Evolutionary conservation across 1,284 basidiomycete genomes (phyloP), one percentile per base, ranked within the genome.

Genomic region (Athelia sp.): DNA sequence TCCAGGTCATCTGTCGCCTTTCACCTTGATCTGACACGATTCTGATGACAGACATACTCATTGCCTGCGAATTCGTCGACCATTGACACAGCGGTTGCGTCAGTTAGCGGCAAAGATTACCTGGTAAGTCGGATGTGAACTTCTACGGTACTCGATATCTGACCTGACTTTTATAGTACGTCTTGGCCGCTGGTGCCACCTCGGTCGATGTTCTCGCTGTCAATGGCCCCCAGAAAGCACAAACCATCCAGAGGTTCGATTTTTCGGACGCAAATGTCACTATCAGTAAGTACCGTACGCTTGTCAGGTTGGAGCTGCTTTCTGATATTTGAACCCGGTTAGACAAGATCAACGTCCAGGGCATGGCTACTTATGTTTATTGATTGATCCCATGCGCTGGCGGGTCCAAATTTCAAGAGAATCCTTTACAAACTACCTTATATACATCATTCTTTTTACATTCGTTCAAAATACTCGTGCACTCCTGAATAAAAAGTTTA

Each of bases 81-180:
- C 22, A 72, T 78, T 43, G 76, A 79, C 58, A 71, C 69, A 47
- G 71, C 71, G 40, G 61, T 78, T 42, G 75, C 69, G 2, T 62
- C 68, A 2, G 57, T 78, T 46, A 64, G 65, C 26, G 60, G 61
- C n/a, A 71, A 71, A 15, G 76, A 78, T 75, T 78, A 49, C 43
- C 32, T 23, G n/a, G 13, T 24, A 17, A 19, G 19, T n/a, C 43
- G 4, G 15, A 15, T 43, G 18, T 34, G 14, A 36, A n/a, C 44
- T 9, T 17, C n/a, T 29, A n/a, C 36, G 24, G 31, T 32, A 6
- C 26, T 22, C 4, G 22, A 31, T 54, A n/a, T n/a, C n/a, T 2
- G 47, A 8, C 15, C 43, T n/a, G 47, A 35, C 3, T 53, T 75
- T 75, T 73, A 66, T 58, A 75, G 52, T 76, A 71, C 58, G 64